A percentile compares a stretch with the other conserved stretches of the same genome.
Evolutionary conservation across 2,329 filamentous ascomycete species (phyloP).

Genomic region (Purpureocillium takamizusanense): DNA sequence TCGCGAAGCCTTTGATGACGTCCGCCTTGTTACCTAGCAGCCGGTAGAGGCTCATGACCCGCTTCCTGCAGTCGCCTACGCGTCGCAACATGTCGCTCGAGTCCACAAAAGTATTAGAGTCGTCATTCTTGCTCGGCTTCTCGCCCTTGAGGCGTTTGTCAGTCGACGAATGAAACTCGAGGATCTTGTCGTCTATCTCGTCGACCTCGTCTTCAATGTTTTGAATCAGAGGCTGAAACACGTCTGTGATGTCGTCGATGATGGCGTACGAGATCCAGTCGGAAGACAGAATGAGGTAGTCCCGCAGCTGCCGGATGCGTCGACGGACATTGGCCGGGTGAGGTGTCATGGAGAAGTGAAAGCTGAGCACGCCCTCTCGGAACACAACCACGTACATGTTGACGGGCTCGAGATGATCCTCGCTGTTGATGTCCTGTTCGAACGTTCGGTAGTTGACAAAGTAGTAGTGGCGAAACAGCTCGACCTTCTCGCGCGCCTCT

Average conservation of each 20-base stretch:
- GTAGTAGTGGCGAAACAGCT: constrained; percentile 95
- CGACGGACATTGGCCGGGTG: constrained; percentile 94
- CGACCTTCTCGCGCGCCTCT: constrained; percentile 95
- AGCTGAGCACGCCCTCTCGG: constrained; percentile 87
- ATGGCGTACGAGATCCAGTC: constrained; percentile 99
- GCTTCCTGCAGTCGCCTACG: constrained; percentile 90
- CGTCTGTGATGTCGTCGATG: constrained; percentile 97
- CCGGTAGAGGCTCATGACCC: constrained; percentile 92
- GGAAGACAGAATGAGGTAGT: constrained; percentile 85
- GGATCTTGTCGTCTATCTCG: constrained; percentile 87
- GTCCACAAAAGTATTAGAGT: constrained; percentile 33
- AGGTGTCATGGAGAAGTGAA: constrained; percentile 94
- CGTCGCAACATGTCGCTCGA: constrained; percentile 78
- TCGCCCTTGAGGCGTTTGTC: constrained; percentile 31
- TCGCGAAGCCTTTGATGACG: constrained; percentile 98
- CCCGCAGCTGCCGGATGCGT: constrained; percentile 83
- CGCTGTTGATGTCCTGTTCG: constrained; percentile 83
- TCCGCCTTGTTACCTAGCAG: constrained; percentile 95
- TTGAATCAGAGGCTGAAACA: constrained; percentile 86
- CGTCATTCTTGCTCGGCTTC: constrained; percentile 34
- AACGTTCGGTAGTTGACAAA: constrained; percentile 98
- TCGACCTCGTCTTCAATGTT: constrained; percentile 94
- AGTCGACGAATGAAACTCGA: constrained; percentile 63
- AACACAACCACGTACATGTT: constrained; percentile 98
- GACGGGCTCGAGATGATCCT: constrained; percentile 87